Evolutionary conservation across 768 basidiomycete genomes (phyloP), one percentile per base, ranked within the genome.

Genomic region (Piloderma croceum): DNA sequence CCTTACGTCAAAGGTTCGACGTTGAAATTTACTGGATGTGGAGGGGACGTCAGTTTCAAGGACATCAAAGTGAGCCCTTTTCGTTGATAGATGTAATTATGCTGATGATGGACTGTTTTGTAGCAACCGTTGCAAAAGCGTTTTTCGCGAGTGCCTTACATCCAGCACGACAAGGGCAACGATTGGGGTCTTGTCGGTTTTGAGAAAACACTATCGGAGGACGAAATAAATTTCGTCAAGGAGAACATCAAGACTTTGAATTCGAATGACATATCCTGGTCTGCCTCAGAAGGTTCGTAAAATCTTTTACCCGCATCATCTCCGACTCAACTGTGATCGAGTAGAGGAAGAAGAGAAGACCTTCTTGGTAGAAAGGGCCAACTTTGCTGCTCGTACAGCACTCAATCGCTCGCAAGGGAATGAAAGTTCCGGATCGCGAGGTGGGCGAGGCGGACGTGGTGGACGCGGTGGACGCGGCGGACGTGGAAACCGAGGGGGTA

Each of bases 351-450:
- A 76, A 35, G 85, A 88, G 51, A 81, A 78, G 51, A 62, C 64
- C 2, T 86, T 87, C 64, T 81, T 83, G 52, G 66, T 86, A 21
- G 79, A 86, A 54, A 81, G 86, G 9, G 85, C 84, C 2, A 74
- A 81, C 46, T 68, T 71, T 13, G 80, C 83, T 3, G 86, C 84
- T 1, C 74, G 71, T 48, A 69, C 68, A 4, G 60, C 54, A 10
- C 53, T 63, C 21, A 64, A 52, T 54, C 51, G 70, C 67, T 42
- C 66, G 63, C 59, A 63, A 49, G 42, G 66, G 24, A 53, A 60
- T 13, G 67, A 67, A 10, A 60, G 70, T 20, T 67, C 73, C 4
- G 68, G 76, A 3, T 72, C 76, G 3, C 62, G 72, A 3, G 69
- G 74, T 1, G 69, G 70, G 1, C 57, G 74, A 0, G 69, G 75